Evolutionary conservation across 129 eudicot species (phyloP), one percentile per base, ranked within the genome.

Genomic region (Rutidosis leptorrhynchoides): DNA sequence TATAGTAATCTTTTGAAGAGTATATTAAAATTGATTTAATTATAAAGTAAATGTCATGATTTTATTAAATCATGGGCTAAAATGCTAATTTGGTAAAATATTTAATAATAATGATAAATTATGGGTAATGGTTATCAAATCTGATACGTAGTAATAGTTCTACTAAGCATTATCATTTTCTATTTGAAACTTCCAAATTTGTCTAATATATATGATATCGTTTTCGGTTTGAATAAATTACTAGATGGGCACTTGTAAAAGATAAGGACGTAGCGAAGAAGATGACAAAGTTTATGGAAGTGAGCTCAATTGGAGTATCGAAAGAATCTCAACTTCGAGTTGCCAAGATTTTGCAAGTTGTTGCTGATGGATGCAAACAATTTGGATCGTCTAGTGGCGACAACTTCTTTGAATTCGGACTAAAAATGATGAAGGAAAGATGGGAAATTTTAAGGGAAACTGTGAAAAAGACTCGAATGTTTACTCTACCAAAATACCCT

Each of bases 181-280:
- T 51, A 19, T 51, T 7, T 6, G 0, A 19, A n/a, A n/a, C 7
- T 51, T 51, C 12, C 14, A 5, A n/a, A 19, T 51, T 19, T 7
- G 27, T 54, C 29, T 54, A 54, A 55, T 55, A 21, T 20, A 11
- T 11, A n/a, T n/a, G 1, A 32, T 12, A 58, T 58, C 1, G 1
- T 29, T 17, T 4, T 35, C 1, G 30, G 15, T 16, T 37, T 55
- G 26, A 59, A 40, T 58, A 67, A 10, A 24, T 21, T 58, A 46
- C 46, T 11, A 92, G 98, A 66, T 92, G 98, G 98, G 98, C 98
- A 20, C 84, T 92, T 45, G 98, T 92, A 23, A 88, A 81, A 74
- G 98, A 92, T 24, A 69, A 75, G 70, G 87, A 85, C 1, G 89
- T 92, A 19, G 98, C 96, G 0, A 74, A 62, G 61, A 88, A 59